A percentile compares a stretch with the other conserved stretches of the same genome.
Conservation (phyloP, 192 early-diverging fungal species). For the Backusella parvicylindrica region DNA sequence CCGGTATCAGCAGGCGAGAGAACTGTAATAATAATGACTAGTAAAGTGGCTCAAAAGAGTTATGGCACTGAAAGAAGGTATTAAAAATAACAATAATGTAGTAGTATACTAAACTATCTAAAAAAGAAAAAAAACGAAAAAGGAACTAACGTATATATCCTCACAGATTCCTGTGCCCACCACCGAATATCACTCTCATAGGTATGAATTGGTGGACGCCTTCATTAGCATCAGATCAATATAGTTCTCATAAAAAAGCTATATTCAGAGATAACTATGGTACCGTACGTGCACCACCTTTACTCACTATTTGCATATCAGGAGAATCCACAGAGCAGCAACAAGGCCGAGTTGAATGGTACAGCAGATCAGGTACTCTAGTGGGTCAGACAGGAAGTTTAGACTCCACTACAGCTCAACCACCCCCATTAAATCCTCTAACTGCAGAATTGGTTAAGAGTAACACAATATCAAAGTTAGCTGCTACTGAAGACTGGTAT, state of each 20-base stretch:
- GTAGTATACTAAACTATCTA: not conserved
- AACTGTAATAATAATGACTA: slow-evolving; percentile 40
- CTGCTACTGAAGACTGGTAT: slow-evolving; percentile 2
- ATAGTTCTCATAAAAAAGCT: not conserved
- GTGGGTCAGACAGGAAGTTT: slow-evolving; percentile 38
- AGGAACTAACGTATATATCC: not conserved
- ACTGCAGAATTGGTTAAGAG: not conserved
- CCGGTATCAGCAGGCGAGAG: not conserved
- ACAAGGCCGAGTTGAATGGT: slow-evolving; percentile 47
- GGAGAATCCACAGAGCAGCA: slow-evolving; percentile 45
- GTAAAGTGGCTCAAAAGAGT: slow-evolving; percentile 90
- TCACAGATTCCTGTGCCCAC: slow-evolving; percentile 71
- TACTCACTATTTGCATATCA: slow-evolving; percentile 51
- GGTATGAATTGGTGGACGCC: slow-evolving; percentile 68
- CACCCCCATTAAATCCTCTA: not conserved
- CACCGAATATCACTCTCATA: slow-evolving; percentile 70
- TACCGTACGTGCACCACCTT: slow-evolving; percentile 26
- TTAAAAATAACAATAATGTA: slow-evolving; percentile 2
- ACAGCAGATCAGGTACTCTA: slow-evolving; percentile 39
- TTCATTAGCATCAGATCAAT: not conserved
- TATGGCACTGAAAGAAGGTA: slow-evolving; percentile 90
- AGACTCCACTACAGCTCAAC: not conserved
- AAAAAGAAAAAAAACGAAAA: slow-evolving; percentile 13
- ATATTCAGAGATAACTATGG: not conserved
- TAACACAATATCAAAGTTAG: not conserved